Base-by-base conservation (phyloP, 495 filamentous ascomycete genomes). In the Pseudotulostoma volvatum region DNA sequence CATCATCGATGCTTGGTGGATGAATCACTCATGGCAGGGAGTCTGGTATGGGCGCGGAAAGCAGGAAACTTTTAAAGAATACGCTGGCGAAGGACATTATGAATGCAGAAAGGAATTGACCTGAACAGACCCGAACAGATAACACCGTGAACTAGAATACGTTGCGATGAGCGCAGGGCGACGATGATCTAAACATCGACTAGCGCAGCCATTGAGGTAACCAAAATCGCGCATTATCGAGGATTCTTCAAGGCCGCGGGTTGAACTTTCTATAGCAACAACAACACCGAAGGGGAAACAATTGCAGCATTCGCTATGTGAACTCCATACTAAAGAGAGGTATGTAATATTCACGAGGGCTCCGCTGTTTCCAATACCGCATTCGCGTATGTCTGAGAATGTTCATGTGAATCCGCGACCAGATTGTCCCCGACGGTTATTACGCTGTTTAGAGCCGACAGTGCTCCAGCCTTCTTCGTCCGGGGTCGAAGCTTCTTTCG, bases 391-490 rank as follows among this genome's bases (percentile, higher is more conserved):
- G n/a, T n/a, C n/a, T n/a, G n/a, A n/a, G n/a, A 42, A 48, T 38
- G 49, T 62, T 51, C 56, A 70, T 54, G 63, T 64, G 45, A 68
- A 63, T 35, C 59, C 60, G 44, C 67, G 64, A 43, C 64, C 56
- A 43, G 53, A 46, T 49, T 58, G 58, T 38, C 65, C 66, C 40
- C 67, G 67, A 40, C 68, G 64, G 52, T 63, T 68, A 54, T 59
- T 69, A 50, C 64, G 64, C 45, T 56, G 57, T 53, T 64, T 71
- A 18, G 70, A 55, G 45, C 63, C 56, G 33, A 86, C 79, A 9
- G 78, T 83, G 53, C 79, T 85, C 79, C 81, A 84, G 43, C 79
- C 79, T 46, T 84, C 81, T 17, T 77, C 76, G 41, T 82, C 77
- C 3, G 56, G 57, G 21, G 57, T 47, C 17, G 58, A 47, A 21